Conservation (phyloP, 2,329 filamentous ascomycete genomes). For the Hymenoscyphus occultus region DNA sequence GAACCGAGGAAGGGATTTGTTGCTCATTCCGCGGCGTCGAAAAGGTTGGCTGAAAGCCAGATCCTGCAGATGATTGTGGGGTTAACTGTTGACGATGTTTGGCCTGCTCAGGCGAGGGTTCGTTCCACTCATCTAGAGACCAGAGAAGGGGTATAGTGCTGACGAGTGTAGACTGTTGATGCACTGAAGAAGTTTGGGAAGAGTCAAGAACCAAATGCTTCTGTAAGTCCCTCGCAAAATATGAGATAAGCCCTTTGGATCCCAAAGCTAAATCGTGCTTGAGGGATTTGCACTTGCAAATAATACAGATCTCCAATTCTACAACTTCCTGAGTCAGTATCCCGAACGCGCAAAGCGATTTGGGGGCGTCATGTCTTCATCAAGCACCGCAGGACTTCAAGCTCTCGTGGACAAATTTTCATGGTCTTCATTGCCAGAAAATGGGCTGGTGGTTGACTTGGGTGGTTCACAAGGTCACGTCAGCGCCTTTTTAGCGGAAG, state of each 20-base stretch:
- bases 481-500: constrained; percentile 25
- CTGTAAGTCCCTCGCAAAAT: not conserved
- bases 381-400: constrained; percentile 9
- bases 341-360: constrained; percentile 46
- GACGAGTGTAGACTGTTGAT: constrained; percentile 13
- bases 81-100: constrained; percentile 50
- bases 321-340: constrained; percentile 30
- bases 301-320: constrained; percentile 10
- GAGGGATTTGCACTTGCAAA: constrained; percentile 17
- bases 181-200: constrained; percentile 9
- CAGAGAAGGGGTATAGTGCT: constrained; percentile 39
- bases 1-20: constrained; percentile 23
- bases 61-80: constrained; percentile 40
- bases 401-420: constrained; percentile 14
- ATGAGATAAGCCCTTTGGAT: not conserved
- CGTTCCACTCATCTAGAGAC: constrained; percentile 30
- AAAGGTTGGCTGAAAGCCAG: constrained; percentile 19
- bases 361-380: constrained; percentile 46
- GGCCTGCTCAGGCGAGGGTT: constrained; percentile 38
- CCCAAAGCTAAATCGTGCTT: not conserved
- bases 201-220: constrained; percentile 14
- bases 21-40: constrained; percentile 23
- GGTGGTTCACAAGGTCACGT: constrained; percentile 31
- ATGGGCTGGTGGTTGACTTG: constrained; percentile 17
- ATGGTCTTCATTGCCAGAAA: constrained; percentile 9